Conservation (phyloP, 1,284 basidiomycete species). For the Cutaneotrichosporon mucoides region DNA sequence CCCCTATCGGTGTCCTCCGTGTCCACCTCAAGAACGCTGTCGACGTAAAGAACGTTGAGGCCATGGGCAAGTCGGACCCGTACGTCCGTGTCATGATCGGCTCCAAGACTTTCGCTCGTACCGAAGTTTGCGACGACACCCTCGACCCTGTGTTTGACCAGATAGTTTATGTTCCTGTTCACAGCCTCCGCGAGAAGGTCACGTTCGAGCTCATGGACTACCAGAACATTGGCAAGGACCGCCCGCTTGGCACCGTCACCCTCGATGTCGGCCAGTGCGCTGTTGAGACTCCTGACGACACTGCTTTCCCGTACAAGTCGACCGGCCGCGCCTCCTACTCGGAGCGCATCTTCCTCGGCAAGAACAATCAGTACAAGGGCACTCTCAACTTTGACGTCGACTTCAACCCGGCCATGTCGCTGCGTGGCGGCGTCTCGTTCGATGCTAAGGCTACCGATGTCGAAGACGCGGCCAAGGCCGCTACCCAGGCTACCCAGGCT, state of each 20-base stretch:
- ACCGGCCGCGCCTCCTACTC: constrained; percentile 62
- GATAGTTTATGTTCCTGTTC: constrained; percentile 76
- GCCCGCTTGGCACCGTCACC: constrained; percentile 70
- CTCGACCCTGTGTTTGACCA: constrained; percentile 93
- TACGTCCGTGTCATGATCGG: constrained; percentile 70
- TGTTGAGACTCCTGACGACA: constrained; percentile 56
- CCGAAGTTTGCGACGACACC: constrained; percentile 84
- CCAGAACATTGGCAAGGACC: constrained; percentile 72
- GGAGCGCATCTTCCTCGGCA: constrained; percentile 68
- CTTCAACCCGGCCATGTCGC: constrained; percentile 78
- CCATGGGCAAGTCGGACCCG: constrained; percentile 60
- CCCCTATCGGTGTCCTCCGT: constrained; percentile 88
- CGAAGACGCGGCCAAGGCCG: constrained; percentile 46
- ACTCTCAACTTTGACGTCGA: constrained; percentile 75
- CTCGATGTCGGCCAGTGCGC: constrained; percentile 68
- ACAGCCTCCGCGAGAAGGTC: constrained; percentile 51
- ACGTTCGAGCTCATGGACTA: constrained; percentile 95
- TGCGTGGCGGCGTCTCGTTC: constrained; percentile 70
- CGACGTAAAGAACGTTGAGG: constrained; percentile 93
- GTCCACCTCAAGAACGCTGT: constrained; percentile 79
- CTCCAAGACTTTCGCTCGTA: constrained; percentile 71
- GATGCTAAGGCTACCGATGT: constrained; percentile 55
- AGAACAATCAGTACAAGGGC: constrained; percentile 69
- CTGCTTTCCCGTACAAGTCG: constrained; percentile 63
- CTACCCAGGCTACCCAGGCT: not conserved